Evolutionary conservation across 2,329 filamentous ascomycete species (phyloP), one percentile per base, ranked within the genome.

Genomic region (Dissoconium aciculare): DNA sequence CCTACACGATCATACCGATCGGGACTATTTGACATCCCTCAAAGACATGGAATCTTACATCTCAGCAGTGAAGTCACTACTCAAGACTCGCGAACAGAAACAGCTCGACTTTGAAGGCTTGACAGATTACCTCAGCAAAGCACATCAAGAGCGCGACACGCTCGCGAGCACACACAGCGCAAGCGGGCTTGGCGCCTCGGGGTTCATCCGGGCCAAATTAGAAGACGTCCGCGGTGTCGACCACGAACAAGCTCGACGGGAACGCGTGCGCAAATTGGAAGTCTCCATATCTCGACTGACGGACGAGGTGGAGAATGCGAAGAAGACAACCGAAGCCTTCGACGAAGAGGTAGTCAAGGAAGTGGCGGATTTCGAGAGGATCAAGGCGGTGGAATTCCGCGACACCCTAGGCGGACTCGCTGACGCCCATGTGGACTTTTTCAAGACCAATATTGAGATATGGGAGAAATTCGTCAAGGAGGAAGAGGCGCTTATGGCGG

Each of bases 21-120:
- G 92, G 48, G 84, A 94, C 56, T 98, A 98, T 52, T 72, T 98
- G 2, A 82, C 83, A 43, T 87, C 78, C 33, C 66, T 98, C 31
- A 74, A 84, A 30, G 89, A 98, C 58, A 93, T 95, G 85, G 81
- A 91, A 47, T 78, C 84, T 15, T 98, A 95, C 57, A 87, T 84
- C 42, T 62, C 71, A n/a, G 78, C 84, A 0, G 64, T 95, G 27
- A 92, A 92, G 56, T 68, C 73, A 14, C 74, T 98, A 4, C 73
- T 98, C 40, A 92, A 92, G 55, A 82, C 82, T 1, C 77, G 89
- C 19, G 89, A 98, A 60, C 84, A 91, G 60, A 98, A 98, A 54
- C 89, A 98, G 55, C 77, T 98, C 35, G 89, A 98, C 60, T 93
- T 87, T 50, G 89, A 98, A 59, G 85, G 83, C 42, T 67, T 98